Percentiles rank a stretch among this genome's conserved stretches.
Evolutionary conservation across 352 stramenopile genomes (phyloP).

Genomic region (Achlya hypogyna): DNA sequence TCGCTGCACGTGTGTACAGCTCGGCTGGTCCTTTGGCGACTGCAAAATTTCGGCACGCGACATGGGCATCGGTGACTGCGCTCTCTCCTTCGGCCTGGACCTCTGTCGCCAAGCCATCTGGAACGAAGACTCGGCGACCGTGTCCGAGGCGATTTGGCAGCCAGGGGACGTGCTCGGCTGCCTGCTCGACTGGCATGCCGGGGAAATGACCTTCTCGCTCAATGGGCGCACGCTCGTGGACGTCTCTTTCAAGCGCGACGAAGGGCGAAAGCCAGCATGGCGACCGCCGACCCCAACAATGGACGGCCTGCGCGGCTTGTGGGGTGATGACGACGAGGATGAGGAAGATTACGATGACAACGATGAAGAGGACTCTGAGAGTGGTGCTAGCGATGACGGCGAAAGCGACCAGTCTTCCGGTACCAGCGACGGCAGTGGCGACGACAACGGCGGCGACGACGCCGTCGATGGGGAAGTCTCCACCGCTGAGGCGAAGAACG

Average conservation of each 20-base stretch:
- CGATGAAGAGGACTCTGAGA: neutral
- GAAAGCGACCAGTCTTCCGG: neutral
- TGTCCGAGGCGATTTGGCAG: conserved; percentile 14
- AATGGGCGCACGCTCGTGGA: conserved; percentile 8
- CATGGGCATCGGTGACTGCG: conserved; percentile 17
- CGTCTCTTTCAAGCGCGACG: neutral
- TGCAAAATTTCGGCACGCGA: neutral
- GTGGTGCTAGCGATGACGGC: neutral
- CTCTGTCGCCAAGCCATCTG: conserved; percentile 8
- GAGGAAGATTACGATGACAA: conserved; percentile 5
- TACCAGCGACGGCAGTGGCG: neutral
- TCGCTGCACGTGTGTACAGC: neutral
- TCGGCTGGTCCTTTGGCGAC: conserved; percentile 17
- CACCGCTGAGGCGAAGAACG: neutral
- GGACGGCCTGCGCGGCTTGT: neutral
- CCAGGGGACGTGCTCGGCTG: conserved; percentile 13
- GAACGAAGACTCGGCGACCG: neutral
- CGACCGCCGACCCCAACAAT: neutral
- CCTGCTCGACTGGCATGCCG: conserved; percentile 12
- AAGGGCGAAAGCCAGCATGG: neutral
- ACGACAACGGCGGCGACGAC: neutral
- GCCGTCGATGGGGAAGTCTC: neutral
- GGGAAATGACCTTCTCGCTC: conserved; percentile 15
- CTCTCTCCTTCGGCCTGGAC: conserved; percentile 7
- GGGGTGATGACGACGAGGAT: conserved; percentile 4